phyloP scores from a whole-genome alignment of 768 basidiomycete genomes.

The Sarcodon aspratus region DNA sequence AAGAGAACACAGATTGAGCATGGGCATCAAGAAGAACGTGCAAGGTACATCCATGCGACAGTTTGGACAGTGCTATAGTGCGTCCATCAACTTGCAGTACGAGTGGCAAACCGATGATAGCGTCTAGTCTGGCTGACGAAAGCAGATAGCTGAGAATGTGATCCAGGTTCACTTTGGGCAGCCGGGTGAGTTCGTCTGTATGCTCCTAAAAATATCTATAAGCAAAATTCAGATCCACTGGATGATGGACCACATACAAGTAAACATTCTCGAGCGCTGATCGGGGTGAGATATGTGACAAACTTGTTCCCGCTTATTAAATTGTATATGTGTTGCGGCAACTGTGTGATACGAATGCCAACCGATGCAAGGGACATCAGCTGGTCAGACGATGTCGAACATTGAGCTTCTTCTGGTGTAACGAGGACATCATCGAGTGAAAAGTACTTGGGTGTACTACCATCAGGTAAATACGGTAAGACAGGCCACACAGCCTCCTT shows the following conservation, averaged over 20 bases:
- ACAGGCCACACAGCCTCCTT: conserved; percentile 24
- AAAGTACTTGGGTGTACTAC: conserved; percentile 1
- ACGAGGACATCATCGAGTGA: conserved; percentile 15
- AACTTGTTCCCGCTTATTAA: not conserved
- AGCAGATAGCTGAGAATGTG: conserved; percentile 22
- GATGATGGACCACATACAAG: conserved; percentile 24
- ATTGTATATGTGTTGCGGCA: not conserved
- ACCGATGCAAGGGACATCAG: conserved; percentile 17
- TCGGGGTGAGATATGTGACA: not conserved
- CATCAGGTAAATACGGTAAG: conserved; percentile 1
- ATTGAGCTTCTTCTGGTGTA: conserved; percentile 9
- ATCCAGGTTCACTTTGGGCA: not conserved
- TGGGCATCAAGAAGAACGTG: conserved; percentile 16
- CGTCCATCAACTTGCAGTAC: conserved; percentile 17
- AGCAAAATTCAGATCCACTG: conserved; percentile 15
- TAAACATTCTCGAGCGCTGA: conserved; percentile 12
- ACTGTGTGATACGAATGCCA: not conserved
- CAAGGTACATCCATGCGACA: conserved; percentile 4
- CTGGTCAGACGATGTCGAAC: conserved; percentile 6
- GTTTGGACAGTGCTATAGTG: conserved; percentile 10
- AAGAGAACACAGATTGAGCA: conserved; percentile 15
- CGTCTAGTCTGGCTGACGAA: conserved; percentile 17
- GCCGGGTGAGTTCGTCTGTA: too few species aligned
- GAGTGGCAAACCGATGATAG: conserved; percentile 26
- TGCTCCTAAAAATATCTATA: too few species aligned